These are phyloP conservation scores for Lactarius pseudohatsudake DNA, from an alignment of 768 basidiomycete species.

Conservation along the genomic window DNA sequence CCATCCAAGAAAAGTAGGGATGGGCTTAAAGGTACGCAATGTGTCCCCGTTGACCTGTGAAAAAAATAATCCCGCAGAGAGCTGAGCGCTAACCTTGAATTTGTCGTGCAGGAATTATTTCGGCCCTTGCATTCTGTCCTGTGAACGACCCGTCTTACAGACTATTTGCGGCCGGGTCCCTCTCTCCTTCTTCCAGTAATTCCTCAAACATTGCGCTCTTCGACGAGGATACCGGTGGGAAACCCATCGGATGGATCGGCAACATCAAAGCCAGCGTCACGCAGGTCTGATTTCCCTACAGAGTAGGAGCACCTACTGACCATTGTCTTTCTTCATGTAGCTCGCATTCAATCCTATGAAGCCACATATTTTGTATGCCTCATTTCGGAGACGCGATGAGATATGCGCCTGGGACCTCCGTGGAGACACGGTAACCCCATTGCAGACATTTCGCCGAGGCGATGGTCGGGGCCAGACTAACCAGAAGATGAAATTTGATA, in stretches of 20 bases:
- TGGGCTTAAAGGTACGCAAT: conserved; percentile 74
- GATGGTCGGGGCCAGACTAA: conserved; percentile 43
- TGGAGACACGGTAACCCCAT: conserved; percentile 46
- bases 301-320: conserved; percentile 8
- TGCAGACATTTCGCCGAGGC: conserved; percentile 38
- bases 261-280: conserved; percentile 53
- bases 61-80: not conserved
- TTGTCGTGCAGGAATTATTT: conserved; percentile 64
- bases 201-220: conserved; percentile 65
- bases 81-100: conserved; percentile 3
- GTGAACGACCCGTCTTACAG: conserved; percentile 51
- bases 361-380: conserved; percentile 74
- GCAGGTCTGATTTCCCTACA: conserved; percentile 44
- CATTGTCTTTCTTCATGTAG: conserved; percentile 38
- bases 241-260: conserved; percentile 61
- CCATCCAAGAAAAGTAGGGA: conserved; percentile 76
- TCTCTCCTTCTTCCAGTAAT: conserved; percentile 47
- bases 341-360: conserved; percentile 72
- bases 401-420: conserved; percentile 84
- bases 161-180: conserved; percentile 78
- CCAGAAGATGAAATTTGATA: conserved; percentile 75
- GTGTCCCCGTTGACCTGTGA: conserved; percentile 1
- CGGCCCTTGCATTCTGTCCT: conserved; percentile 75
- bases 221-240: conserved; percentile 54
- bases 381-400: conserved; percentile 63